Conservation (phyloP, 371 early-diverging fungal species). For the Lichtheimia ramosa region DNA sequence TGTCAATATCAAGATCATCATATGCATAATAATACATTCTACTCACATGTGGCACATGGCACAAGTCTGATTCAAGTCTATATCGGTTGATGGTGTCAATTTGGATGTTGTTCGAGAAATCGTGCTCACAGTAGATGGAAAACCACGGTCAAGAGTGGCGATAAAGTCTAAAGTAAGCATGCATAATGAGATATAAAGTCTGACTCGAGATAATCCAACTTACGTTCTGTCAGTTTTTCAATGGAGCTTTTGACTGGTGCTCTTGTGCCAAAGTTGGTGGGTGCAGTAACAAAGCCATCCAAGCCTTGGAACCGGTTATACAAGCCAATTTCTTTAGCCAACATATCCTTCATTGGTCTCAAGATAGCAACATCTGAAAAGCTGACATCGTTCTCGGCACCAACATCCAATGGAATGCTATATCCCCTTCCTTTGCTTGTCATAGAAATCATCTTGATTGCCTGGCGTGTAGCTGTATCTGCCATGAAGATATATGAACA, state of each 20-base stretch:
- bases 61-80: slow-evolving; percentile 44
- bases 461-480: slow-evolving; percentile 79
- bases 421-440: slow-evolving; percentile 88
- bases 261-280: slow-evolving; percentile 53
- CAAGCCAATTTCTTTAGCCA: slow-evolving; percentile 79
- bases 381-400: slow-evolving; percentile 49
- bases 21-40: not conserved
- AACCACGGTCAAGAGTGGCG: slow-evolving; percentile 75
- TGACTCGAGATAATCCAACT: not conserved
- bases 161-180: slow-evolving; percentile 61
- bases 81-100: slow-evolving; percentile 51
- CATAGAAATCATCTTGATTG: slow-evolving; percentile 75
- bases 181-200: not conserved
- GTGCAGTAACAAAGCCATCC: slow-evolving; percentile 40
- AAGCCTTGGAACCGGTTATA: slow-evolving; percentile 62
- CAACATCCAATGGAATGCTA: slow-evolving; percentile 76
- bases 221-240: slow-evolving; percentile 70
- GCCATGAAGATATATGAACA: slow-evolving; percentile 77
- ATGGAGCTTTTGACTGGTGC: slow-evolving; percentile 63
- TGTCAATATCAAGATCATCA: too few species aligned
- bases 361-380: slow-evolving; percentile 54
- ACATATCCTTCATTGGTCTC: slow-evolving; percentile 83
- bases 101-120: slow-evolving; percentile 84
- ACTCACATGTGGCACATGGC: slow-evolving; percentile 59
- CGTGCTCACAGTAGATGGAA: slow-evolving; percentile 86